Percentiles rank a stretch among this genome's conserved stretches.
Conservation (phyloP, 176 grass and related monocot genomes). For the Cenchrus fungigraminus region DNA sequence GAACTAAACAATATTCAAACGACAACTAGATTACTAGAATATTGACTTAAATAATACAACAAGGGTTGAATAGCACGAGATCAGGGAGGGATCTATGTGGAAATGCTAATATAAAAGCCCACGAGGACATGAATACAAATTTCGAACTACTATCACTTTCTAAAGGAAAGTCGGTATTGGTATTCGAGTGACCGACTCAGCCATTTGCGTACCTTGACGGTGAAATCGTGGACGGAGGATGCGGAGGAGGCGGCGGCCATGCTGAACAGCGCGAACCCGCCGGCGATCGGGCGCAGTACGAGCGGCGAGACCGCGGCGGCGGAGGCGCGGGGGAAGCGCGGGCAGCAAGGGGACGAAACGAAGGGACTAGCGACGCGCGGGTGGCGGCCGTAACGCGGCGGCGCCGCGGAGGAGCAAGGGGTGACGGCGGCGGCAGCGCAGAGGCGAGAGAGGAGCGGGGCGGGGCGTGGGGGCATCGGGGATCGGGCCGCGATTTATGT, state of each 20-base stretch:
- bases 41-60: neutral
- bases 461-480: constrained; percentile 37
- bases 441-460: constrained; percentile 31
- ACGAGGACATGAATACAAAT: neutral
- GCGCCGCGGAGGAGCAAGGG: constrained; percentile 12
- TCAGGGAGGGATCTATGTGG: constrained; percentile 7
- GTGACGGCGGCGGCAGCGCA: neutral
- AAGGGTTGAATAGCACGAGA: neutral
- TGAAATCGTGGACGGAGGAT: constrained; percentile 84
- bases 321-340: neutral
- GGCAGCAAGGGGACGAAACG: neutral
- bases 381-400: constrained; percentile 17
- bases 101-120: neutral
- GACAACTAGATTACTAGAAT: neutral
- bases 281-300: constrained; percentile 16
- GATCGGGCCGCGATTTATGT: constrained; percentile 37
- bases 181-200: neutral
- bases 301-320: constrained; percentile 4
- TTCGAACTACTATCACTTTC: neutral
- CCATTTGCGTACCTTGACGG: constrained; percentile 65
- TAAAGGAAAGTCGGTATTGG: neutral
- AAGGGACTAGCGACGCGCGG: neutral
- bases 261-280: constrained; percentile 45
- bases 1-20: neutral
- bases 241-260: constrained; percentile 63